These are phyloP conservation scores for Diplosphaera chodatii DNA, from an alignment of 139 green algal species.

Conservation along the genomic window DNA sequence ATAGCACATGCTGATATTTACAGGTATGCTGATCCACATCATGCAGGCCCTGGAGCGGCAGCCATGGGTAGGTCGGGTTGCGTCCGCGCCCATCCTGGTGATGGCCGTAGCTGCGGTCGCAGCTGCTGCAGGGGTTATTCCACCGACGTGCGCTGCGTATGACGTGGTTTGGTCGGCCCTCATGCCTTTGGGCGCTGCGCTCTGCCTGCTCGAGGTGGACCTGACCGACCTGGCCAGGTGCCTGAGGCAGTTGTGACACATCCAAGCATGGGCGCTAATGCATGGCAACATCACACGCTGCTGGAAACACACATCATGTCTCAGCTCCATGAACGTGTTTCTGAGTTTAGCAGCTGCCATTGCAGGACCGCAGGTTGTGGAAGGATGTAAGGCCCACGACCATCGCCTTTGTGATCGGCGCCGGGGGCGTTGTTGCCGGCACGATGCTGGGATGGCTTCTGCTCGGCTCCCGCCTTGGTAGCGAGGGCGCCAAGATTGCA, in stretches of 20 bases:
- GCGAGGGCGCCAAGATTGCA: constrained; percentile 49
- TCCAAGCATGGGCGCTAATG: too few species aligned
- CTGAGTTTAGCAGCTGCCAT: not conserved
- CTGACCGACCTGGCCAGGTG: constrained; percentile 9
- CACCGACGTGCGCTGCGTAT: constrained; percentile 23
- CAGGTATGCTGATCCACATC: too few species aligned
- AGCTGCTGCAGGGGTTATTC: constrained; percentile 25
- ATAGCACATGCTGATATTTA: too few species aligned
- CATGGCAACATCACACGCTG: not conserved
- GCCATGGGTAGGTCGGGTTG: constrained; percentile 17
- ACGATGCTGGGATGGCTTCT: constrained; percentile 43
- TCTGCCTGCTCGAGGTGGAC: constrained; percentile 62
- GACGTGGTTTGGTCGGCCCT: constrained; percentile 44
- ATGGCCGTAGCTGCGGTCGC: constrained; percentile 26
- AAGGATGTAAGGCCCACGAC: constrained; percentile 30
- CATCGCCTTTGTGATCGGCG: constrained; percentile 50
- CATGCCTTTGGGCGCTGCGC: constrained; percentile 59
- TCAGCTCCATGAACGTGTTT: too few species aligned
- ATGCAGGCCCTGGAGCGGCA: constrained; percentile 30
- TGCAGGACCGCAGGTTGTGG: constrained; percentile 22
- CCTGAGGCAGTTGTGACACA: too few species aligned
- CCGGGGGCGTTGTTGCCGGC: constrained; percentile 41
- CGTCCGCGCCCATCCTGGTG: constrained; percentile 39
- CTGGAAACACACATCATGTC: too few species aligned
- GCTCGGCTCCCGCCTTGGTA: constrained; percentile 32